Evolutionary conservation across 2,329 filamentous ascomycete genomes (phyloP), one percentile per base, ranked within the genome.

Genomic region (Diplodia mutila): DNA sequence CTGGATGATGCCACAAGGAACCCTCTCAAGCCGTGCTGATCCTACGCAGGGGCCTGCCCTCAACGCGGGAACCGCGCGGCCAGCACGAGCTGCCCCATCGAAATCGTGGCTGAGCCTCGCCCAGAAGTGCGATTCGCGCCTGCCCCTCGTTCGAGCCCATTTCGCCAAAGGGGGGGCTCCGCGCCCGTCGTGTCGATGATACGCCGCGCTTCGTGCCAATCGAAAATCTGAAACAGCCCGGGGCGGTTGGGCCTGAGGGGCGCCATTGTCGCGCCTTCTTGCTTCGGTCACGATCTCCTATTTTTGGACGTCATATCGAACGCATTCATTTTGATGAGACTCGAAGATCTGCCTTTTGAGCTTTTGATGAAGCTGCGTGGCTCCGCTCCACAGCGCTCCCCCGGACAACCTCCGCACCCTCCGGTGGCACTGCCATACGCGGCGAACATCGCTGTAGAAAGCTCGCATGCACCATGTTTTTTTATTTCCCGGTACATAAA

Each of bases 401-500:
- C 59, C 42, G 25, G 12, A 23, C 18, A 52, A 29, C 29, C 64
- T 51, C 52, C 53, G 51, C 64, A 25, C 27, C 18, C 23, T 29
- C 34, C n/a, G 48, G 27, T 32, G 42, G 53, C n/a, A 32, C 64
- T 55, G 64, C 63, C 49, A 18, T 53, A 39, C 34, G 29, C 42
- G 65, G 54, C 54, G 46, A 48, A 39, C 25, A 23, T 55, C 12
- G 37, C 66, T 67, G 66, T 54, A 55, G 57, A 49, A 67, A 64
- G 48, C 66, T 67, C 53, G 66, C 59, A 42, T 64, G 66, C 57
- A 67, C 66, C 66, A 67, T 67, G 66, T 54, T 67, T 67, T 32
- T 67, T 67, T 67, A 67, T 64, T 67, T 64, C 66, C 66, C 59
- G 66, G 66, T 57, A 64, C 66, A 63, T 67, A 67, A 54, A 49